Percentiles rank a stretch among this genome's conserved stretches.
These are phyloP conservation scores for Wickerhamiella azyma DNA, from an alignment of 805 yeast genomes.

Conservation along the genomic window DNA sequence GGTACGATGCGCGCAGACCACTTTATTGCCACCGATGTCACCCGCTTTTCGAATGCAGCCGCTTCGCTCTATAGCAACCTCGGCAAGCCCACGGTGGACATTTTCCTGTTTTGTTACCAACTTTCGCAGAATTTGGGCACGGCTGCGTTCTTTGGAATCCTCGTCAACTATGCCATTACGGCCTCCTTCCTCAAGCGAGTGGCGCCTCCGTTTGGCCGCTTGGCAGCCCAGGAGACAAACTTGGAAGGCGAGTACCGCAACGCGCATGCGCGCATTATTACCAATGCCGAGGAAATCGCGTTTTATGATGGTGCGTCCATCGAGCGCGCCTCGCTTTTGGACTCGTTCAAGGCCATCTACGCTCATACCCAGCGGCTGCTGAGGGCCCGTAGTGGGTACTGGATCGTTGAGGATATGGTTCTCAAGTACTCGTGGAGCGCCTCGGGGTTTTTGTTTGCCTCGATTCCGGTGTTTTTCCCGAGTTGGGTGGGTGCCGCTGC, in stretches of 20 bases:
- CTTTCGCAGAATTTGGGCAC: slow-evolving; percentile 76
- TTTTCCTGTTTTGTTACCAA: slow-evolving; percentile 71
- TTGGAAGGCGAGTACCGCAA: slow-evolving; percentile 84
- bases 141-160: slow-evolving; percentile 70
- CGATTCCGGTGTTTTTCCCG: slow-evolving; percentile 71
- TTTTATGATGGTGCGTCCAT: slow-evolving; percentile 79
- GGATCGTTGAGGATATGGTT: slow-evolving; percentile 69
- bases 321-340: slow-evolving; percentile 53
- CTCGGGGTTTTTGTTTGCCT: slow-evolving; percentile 80
- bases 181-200: slow-evolving; percentile 57
- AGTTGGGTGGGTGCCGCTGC: slow-evolving; percentile 25
- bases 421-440: slow-evolving; percentile 92
- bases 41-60: slow-evolving; percentile 65
- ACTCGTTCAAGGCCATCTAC: slow-evolving; percentile 44
- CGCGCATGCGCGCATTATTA: slow-evolving; percentile 70
- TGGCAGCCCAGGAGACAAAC: slow-evolving; percentile 58
- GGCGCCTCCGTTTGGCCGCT: slow-evolving; percentile 75
- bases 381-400: slow-evolving; percentile 50
- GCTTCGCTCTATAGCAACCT: slow-evolving; percentile 74
- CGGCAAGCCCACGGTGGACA: slow-evolving; percentile 84
- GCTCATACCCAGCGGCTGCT: slow-evolving; percentile 42
- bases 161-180: slow-evolving; percentile 65
- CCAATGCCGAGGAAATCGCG: slow-evolving; percentile 86
- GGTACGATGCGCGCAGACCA: slow-evolving; percentile 59
- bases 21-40: slow-evolving; percentile 73